phyloP scores from a whole-genome alignment of 202 grass and related monocot genomes.

The Zoysia matrella region DNA sequence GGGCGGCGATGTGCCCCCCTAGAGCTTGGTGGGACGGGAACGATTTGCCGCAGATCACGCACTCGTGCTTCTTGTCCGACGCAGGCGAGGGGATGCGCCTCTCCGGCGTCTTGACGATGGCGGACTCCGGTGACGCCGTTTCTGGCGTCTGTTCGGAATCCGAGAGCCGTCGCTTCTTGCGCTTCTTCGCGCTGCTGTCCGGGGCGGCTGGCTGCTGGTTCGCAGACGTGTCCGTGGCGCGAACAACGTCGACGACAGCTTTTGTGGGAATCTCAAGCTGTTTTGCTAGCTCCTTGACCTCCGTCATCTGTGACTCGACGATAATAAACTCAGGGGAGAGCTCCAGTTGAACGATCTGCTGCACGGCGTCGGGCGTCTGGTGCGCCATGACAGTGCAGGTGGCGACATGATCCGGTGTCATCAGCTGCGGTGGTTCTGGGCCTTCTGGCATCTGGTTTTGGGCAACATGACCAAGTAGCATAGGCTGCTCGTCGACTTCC shows the following conservation, averaged over 20 bases:
- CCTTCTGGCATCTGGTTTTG: not conserved
- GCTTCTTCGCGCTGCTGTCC: not conserved
- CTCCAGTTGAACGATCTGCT: constrained; percentile 11
- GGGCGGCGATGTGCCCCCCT: constrained; percentile 58
- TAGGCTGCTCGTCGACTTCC: not conserved
- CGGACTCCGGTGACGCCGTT: not conserved
- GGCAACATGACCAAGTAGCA: not conserved
- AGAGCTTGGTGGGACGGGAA: constrained; percentile 63
- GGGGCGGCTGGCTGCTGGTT: no score
- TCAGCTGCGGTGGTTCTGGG: not conserved
- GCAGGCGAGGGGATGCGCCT: constrained; percentile 53
- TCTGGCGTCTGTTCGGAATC: not conserved
- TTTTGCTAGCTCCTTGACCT: not conserved
- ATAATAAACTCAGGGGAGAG: not conserved
- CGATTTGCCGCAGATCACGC: constrained; percentile 36
- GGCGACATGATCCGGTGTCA: not conserved
- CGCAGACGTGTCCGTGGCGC: not conserved
- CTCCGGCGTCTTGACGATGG: not conserved
- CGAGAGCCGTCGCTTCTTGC: constrained; percentile 7
- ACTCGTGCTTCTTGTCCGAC: constrained; percentile 35
- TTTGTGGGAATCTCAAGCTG: constrained; percentile 4
- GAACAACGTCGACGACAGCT: constrained; percentile 1
- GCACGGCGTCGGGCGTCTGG: not conserved
- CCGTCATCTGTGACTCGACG: not conserved
- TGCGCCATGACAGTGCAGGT: not conserved